phyloP scores from a whole-genome alignment of 2,329 filamentous ascomycete species.

The Stylonectria norvegica region DNA sequence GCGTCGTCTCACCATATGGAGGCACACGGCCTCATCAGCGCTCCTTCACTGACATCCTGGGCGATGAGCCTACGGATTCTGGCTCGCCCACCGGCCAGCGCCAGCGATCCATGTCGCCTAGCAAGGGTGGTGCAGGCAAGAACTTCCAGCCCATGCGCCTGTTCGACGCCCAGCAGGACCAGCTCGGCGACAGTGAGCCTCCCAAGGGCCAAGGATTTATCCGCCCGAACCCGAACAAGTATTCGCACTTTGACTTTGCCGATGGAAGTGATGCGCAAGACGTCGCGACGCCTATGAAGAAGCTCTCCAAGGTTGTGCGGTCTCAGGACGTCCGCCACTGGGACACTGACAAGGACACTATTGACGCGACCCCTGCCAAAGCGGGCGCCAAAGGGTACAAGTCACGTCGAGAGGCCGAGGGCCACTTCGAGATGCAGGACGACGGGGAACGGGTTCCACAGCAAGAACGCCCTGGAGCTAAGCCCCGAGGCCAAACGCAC shows the following conservation, averaged over 20 bases:
- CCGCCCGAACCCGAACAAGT: constrained; percentile 74
- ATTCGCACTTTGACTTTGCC: constrained; percentile 79
- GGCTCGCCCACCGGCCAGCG: constrained; percentile 45
- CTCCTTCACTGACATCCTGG: constrained; percentile 69
- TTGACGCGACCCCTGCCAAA: constrained; percentile 53
- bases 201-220: constrained; percentile 46
- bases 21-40: constrained; percentile 62
- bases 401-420: constrained; percentile 73
- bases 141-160: constrained; percentile 62
- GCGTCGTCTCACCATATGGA: constrained; percentile 59
- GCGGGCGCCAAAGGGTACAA: constrained; percentile 60
- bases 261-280: constrained; percentile 58
- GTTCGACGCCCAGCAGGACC: constrained; percentile 53
- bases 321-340: constrained; percentile 74
- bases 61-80: constrained; percentile 43
- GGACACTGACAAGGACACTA: constrained; percentile 61
- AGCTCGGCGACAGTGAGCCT: constrained; percentile 28
- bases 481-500: constrained; percentile 52
- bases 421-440: constrained; percentile 82
- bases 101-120: constrained; percentile 52
- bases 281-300: constrained; percentile 71
- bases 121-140: constrained; percentile 53
- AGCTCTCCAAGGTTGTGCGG: constrained; percentile 56
- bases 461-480: constrained; percentile 41
- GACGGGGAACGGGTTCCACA: constrained; percentile 59